phyloP scores from a whole-genome alignment of 768 basidiomycete species.

The Pilatotrama ljubarskyi region DNA sequence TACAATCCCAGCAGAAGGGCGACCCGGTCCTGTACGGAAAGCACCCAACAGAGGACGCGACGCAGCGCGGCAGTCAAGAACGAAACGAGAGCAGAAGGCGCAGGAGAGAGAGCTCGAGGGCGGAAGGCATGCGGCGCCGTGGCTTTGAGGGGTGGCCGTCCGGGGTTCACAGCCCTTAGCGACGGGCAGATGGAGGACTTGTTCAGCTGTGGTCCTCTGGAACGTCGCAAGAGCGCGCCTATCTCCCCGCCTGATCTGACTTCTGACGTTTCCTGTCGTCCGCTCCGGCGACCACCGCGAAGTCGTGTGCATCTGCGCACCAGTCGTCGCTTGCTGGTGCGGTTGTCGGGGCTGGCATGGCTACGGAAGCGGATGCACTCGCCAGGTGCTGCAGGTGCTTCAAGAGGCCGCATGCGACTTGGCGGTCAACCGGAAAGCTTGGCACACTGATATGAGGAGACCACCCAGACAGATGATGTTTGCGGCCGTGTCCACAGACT shows the following conservation, averaged over 20 bases:
- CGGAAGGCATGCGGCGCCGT: background rate
- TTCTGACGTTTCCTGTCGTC: slow-evolving; percentile 4
- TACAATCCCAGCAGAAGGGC: slow-evolving; percentile 24
- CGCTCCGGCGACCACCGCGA: background rate
- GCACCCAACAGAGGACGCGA: slow-evolving; percentile 22
- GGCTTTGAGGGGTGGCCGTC: slow-evolving; percentile 8
- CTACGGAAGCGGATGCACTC: background rate
- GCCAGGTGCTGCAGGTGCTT: background rate
- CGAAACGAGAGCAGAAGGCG: no score
- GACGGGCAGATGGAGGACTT: slow-evolving; percentile 20
- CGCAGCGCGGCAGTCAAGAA: slow-evolving; percentile 20
- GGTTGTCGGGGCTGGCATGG: slow-evolving; percentile 9
- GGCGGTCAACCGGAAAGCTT: background rate
- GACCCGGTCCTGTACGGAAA: slow-evolving; percentile 22
- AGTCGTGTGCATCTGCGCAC: background rate
- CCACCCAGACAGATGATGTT: background rate
- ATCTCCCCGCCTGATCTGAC: slow-evolving; percentile 15
- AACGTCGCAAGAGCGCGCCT: slow-evolving; percentile 10
- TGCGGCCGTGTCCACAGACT: background rate
- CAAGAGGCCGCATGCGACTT: background rate
- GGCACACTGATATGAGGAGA: background rate
- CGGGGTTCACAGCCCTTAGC: slow-evolving; percentile 19
- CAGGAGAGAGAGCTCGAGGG: slow-evolving; percentile 12
- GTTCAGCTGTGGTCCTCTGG: background rate
- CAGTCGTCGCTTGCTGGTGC: background rate